phyloP scores from a whole-genome alignment of 2,329 filamentous ascomycete genomes.

The Pseudocercospora fijiensis region DNA sequence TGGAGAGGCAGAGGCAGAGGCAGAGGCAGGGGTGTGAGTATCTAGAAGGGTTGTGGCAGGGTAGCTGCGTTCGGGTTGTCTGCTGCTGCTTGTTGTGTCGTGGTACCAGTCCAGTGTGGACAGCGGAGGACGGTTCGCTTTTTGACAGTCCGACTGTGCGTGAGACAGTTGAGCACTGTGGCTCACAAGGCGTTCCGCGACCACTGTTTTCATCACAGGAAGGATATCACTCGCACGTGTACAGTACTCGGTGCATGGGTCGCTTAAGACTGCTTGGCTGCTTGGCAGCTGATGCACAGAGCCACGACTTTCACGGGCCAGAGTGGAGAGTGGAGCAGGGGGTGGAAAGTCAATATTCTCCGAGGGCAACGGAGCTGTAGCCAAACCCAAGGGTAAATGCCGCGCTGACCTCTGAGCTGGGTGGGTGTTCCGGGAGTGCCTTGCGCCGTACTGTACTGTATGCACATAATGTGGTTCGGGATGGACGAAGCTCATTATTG shows the following conservation, averaged over 20 bases:
- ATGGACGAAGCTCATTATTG: neutral
- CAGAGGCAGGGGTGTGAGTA: neutral
- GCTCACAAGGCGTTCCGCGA: neutral
- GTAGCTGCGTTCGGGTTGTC: neutral
- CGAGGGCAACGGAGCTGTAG: neutral
- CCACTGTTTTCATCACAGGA: neutral
- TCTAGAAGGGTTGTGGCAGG: neutral
- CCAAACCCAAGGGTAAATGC: neutral
- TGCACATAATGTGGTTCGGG: neutral
- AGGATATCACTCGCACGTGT: neutral
- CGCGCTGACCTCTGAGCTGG: neutral
- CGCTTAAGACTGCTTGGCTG: neutral
- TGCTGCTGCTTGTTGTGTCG: slow-evolving; percentile 1
- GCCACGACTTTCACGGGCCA: slow-evolving; percentile 1
- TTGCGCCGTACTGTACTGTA: too few species aligned
- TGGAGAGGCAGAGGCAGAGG: neutral
- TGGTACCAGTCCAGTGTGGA: neutral
- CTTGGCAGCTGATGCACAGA: neutral
- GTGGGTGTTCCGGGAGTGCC: neutral
- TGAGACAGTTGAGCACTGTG: neutral
- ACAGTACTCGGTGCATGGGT: neutral
- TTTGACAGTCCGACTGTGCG: neutral
- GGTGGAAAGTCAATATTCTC: neutral
- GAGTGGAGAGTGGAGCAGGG: neutral
- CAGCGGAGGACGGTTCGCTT: neutral